Percentiles rank a stretch among this genome's conserved stretches.
phyloP scores from a whole-genome alignment of 768 basidiomycete genomes.

The Zangia roseola region DNA sequence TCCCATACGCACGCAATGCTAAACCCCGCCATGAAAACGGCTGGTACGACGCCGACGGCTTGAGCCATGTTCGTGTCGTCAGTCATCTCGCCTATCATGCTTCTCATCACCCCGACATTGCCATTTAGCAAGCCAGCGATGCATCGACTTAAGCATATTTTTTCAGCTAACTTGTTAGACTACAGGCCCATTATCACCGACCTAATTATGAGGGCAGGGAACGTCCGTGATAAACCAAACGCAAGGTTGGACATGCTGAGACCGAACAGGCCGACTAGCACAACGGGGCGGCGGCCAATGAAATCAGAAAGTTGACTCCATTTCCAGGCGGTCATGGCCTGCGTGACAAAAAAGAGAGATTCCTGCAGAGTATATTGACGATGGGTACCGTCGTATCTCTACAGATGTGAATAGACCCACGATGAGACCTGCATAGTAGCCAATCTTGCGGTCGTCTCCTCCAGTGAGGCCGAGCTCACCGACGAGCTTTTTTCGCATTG shows the following conservation, averaged over 20 bases:
- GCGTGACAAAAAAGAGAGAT: conserved; percentile 59
- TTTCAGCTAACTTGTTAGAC: conserved; percentile 1
- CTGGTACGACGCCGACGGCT: conserved; percentile 31
- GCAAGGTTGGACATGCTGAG: conserved; percentile 49
- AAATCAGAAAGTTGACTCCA: conserved; percentile 65
- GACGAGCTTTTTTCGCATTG: conserved; percentile 56
- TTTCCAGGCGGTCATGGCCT: conserved; percentile 56
- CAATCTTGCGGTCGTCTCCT: conserved; percentile 61
- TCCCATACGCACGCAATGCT: conserved; percentile 25
- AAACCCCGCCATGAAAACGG: conserved; percentile 28
- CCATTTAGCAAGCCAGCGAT: conserved; percentile 39
- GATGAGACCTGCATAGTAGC: conserved; percentile 63
- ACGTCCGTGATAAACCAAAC: conserved; percentile 62
- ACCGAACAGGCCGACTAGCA: conserved; percentile 54
- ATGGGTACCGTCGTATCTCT: neutral
- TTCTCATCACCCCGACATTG: conserved; percentile 61
- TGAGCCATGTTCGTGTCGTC: conserved; percentile 34
- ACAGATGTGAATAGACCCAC: no score
- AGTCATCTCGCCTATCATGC: conserved; percentile 65
- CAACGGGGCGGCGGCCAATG: conserved; percentile 59
- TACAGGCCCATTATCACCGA: conserved; percentile 7
- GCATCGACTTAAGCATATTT: conserved; percentile 27
- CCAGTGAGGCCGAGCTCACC: conserved; percentile 62
- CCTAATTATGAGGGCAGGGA: conserved; percentile 55
- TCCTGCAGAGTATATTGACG: conserved; percentile 38